A percentile compares a stretch with the other conserved stretches of the same genome.
phyloP scores from a whole-genome alignment of 495 filamentous ascomycete species.

The Beverwykella pulmonaria region DNA sequence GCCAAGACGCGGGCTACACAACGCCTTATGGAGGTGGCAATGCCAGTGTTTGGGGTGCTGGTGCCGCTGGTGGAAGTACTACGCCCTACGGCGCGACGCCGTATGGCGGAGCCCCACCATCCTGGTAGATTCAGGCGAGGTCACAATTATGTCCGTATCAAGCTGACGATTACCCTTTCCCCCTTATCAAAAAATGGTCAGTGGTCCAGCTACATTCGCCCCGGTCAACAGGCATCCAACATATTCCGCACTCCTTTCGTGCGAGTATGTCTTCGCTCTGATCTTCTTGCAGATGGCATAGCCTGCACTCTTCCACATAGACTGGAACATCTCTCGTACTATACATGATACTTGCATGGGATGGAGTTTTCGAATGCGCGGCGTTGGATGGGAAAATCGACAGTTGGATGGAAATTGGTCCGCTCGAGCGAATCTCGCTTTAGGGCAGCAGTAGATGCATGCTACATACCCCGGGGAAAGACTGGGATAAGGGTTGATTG shows the following conservation, averaged over 20 bases:
- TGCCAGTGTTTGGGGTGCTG: conserved; percentile 62
- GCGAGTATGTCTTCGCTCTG: neutral
- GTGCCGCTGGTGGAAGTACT: conserved; percentile 68
- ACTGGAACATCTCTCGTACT: neutral
- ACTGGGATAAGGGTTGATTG: neutral
- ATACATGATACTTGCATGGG: conserved; percentile 1
- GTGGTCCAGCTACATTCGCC: neutral
- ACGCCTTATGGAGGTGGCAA: conserved; percentile 69
- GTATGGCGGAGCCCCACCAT: neutral
- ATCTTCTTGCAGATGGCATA: neutral
- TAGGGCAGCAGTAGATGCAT: neutral
- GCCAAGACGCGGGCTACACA: conserved; percentile 65
- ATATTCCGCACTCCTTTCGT: neutral
- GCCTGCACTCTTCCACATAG: neutral
- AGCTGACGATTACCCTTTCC: neutral
- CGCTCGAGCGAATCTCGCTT: no score
- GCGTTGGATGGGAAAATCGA: conserved; percentile 2
- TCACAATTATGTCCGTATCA: neutral
- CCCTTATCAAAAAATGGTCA: neutral
- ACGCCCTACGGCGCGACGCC: conserved; percentile 53
- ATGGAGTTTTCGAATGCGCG: neutral
- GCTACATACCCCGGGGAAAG: neutral
- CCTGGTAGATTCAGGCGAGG: neutral
- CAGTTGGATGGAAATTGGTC: neutral
- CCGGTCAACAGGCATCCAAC: neutral